Evolutionary conservation across 1,284 basidiomycete genomes (phyloP).

Genomic region (Cutaneotrichosporon dermatis): DNA sequence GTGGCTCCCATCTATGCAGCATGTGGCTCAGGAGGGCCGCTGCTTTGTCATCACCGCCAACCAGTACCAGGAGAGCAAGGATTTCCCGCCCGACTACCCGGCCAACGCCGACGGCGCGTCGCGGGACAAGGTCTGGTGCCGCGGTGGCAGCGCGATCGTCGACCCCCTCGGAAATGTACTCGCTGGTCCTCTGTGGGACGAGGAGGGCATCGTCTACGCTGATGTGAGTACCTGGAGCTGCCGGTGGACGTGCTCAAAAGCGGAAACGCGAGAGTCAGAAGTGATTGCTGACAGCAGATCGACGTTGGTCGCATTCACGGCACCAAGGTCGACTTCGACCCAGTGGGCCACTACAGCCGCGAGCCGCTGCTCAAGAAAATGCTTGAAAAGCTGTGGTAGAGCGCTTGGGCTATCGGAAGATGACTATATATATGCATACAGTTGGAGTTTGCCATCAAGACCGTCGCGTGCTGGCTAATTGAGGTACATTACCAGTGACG

Average conservation of each 20-base stretch:
- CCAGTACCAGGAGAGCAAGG: slow-evolving; percentile 27
- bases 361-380: slow-evolving; percentile 51
- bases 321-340: slow-evolving; percentile 68
- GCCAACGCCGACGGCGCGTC: slow-evolving; percentile 4
- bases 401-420: too few relatives aligned
- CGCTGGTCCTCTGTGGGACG: slow-evolving; percentile 61
- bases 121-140: slow-evolving; percentile 21
- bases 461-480: too few relatives aligned
- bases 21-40: slow-evolving; percentile 69
- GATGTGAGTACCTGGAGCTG: slow-evolving; percentile 29
- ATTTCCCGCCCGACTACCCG: slow-evolving; percentile 31
- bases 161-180: slow-evolving; percentile 62
- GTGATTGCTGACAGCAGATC: slow-evolving; percentile 43
- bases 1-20: slow-evolving; percentile 64
- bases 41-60: slow-evolving; percentile 64
- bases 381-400: slow-evolving; percentile 9
- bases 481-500: too few relatives aligned
- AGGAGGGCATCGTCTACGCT: slow-evolving; percentile 62
- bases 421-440: too few relatives aligned
- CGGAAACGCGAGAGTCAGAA: too few relatives aligned
- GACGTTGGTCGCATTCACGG: slow-evolving; percentile 60
- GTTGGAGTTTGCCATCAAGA: too few relatives aligned
- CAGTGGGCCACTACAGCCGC: slow-evolving; percentile 64
- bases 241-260: neutral
- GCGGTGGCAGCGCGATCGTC: slow-evolving; percentile 66